Percentiles rank a stretch among this genome's conserved stretches.
Evolutionary conservation across 495 filamentous ascomycete species (phyloP).

Genomic region (Choiromyces venosus): DNA sequence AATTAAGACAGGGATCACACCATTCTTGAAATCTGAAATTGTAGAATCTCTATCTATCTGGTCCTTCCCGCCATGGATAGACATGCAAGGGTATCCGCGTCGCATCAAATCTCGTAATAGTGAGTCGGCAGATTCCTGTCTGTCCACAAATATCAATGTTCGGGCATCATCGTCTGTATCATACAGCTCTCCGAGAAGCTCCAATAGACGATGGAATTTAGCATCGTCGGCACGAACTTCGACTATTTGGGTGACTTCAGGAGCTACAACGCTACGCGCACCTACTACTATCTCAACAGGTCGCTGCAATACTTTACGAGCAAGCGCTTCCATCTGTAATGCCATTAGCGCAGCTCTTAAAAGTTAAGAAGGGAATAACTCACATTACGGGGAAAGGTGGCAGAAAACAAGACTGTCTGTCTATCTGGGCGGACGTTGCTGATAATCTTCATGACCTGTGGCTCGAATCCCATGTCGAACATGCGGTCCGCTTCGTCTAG

Average conservation of each 20-base stretch:
- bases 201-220: conserved; percentile 79
- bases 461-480: conserved; percentile 99
- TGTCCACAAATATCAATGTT: conserved; percentile 86
- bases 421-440: conserved; percentile 82
- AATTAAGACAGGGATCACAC: conserved; percentile 79
- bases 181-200: conserved; percentile 82
- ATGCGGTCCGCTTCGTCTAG: conserved; percentile 97
- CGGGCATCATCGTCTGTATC: conserved; percentile 82
- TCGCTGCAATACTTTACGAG: conserved; percentile 76
- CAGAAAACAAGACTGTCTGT: conserved; percentile 92
- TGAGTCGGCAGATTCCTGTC: conserved; percentile 87
- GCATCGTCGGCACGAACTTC: conserved; percentile 76
- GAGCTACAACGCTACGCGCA: conserved; percentile 82
- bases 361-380: conserved; percentile 8
- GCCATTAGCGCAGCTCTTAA: not conserved
- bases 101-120: conserved; percentile 74
- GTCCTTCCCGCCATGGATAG: conserved; percentile 94
- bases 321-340: conserved; percentile 78
- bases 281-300: conserved; percentile 91
- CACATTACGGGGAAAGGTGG: conserved; percentile 73
- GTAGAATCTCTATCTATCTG: conserved; percentile 92
- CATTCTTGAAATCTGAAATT: conserved; percentile 91
- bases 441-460: conserved; percentile 95
- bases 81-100: conserved; percentile 89
- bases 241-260: conserved; percentile 91